phyloP scores from a whole-genome alignment of 116 monocot genomes.

The Zostera marina region DNA sequence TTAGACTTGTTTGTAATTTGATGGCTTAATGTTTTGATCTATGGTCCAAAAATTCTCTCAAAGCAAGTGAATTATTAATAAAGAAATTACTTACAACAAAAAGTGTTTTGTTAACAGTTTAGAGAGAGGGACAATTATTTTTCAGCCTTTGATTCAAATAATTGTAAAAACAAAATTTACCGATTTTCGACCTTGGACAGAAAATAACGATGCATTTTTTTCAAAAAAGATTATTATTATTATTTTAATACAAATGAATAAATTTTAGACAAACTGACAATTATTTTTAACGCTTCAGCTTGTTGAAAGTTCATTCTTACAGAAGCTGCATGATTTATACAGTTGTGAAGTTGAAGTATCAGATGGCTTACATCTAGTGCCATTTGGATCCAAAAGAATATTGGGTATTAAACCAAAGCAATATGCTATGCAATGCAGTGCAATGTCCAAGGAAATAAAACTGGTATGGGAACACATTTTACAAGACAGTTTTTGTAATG shows the following conservation, averaged over 20 bases:
- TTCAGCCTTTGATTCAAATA: background rate
- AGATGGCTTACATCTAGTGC: constrained; percentile 55
- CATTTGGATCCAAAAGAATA: constrained; percentile 33
- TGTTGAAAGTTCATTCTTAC: constrained; percentile 71
- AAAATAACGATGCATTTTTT: background rate
- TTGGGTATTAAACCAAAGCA: constrained; percentile 45
- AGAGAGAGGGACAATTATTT: too few relatives aligned
- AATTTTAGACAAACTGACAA: constrained; percentile 1
- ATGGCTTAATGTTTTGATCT: background rate
- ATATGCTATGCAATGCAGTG: constrained; percentile 73
- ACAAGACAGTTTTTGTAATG: background rate
- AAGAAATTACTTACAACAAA: too few relatives aligned
- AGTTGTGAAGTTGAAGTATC: constrained; percentile 35
- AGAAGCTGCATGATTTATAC: constrained; percentile 80
- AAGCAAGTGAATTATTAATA: too few relatives aligned
- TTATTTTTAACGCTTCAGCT: constrained; percentile 39
- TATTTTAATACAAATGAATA: background rate
- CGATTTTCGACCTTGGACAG: background rate
- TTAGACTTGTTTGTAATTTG: too few relatives aligned
- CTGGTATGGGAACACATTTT: constrained; percentile 35
- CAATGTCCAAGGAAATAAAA: constrained; percentile 38
- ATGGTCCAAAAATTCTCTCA: background rate
- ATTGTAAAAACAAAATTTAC: background rate
- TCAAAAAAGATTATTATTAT: background rate
- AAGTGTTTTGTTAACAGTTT: too few relatives aligned